Evolutionary conservation across 192 early-diverging fungal genomes (phyloP).

Genomic region (Coemansia sp.): DNA sequence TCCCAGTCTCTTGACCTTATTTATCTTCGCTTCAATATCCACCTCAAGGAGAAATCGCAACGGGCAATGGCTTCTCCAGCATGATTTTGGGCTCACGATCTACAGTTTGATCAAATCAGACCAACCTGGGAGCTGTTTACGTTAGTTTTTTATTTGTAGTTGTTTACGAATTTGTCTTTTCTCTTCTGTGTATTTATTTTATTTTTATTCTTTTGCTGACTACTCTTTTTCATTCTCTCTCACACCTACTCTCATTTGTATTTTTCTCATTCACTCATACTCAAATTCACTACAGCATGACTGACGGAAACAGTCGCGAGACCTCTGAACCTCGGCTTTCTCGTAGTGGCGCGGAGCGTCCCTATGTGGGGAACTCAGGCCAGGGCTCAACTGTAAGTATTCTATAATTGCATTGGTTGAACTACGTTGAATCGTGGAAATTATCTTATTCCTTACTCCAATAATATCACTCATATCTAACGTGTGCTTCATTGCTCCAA

Average conservation of each 20-base stretch:
- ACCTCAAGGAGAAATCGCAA: too few species aligned
- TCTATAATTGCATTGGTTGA: background rate
- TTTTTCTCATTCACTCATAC: background rate
- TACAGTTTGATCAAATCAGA: too few species aligned
- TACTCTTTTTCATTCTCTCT: too few species aligned
- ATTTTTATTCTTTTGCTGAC: too few species aligned
- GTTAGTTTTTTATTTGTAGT: too few species aligned
- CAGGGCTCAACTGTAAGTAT: background rate
- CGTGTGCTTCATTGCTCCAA: background rate
- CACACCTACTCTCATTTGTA: background rate
- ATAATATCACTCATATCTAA: background rate
- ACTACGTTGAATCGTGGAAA: background rate
- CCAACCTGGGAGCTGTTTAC: too few species aligned
- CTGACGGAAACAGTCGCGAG: background rate
- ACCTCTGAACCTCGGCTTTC: background rate
- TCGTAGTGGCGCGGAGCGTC: background rate
- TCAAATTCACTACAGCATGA: background rate
- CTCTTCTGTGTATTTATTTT: too few species aligned
- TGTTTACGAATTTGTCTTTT: too few species aligned
- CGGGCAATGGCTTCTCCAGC: too few species aligned
- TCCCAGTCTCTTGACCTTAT: too few species aligned
- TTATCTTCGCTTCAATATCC: too few species aligned
- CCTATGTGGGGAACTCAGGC: background rate
- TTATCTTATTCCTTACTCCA: background rate
- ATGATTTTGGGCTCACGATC: too few species aligned